Base-by-base conservation (phyloP, 164 flowering plant species). In the Houttuynia cordata region DNA sequence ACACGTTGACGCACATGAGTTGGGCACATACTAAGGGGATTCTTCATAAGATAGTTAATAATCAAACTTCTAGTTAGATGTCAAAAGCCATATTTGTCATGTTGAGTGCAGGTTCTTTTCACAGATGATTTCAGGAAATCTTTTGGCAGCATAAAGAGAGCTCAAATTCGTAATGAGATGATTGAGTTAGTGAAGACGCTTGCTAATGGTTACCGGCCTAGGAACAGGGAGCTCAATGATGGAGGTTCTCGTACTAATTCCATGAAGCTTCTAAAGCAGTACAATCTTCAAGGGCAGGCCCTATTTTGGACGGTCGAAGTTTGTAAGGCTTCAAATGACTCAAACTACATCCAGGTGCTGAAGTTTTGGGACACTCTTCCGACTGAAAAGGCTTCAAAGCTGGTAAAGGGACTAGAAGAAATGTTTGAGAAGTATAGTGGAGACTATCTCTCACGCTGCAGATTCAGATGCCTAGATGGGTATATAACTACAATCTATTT, bases 361-460 rank as follows among this genome's bases (percentile, higher is more conserved):
- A 87, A 73, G 73, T 70, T 81, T 30, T 89, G 97, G 97, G 87
- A 83, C 63, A 61, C 86, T 23, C 61, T 87, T 65, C 84, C 86
- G 7, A 54, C 70, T 24, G 82, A 73, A 45, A 91, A 79, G 61
- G 64, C 83, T 2, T 73, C 79, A 1, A 79, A 79, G 65, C 70
- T 85, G 39, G 67, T 70, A 22, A 81, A 76, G 52, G 52, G 54
- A 10, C 59, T 66, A 24, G 53, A 60, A 19, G 55, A 60, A 24
- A 24, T 66, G n/a, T 66, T 66, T 30, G 25, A 52, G 21, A 53
- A 40, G 41, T 60, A 66, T 39, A 60, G 53, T 8, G 54, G 41
- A 55, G 80, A 74, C 37, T 84, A 70, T 63, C 55, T 83, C 42
- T 74, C 57, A 40, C 78, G 53, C 39, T 87, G 97, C 81, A 79